Base-by-base conservation (phyloP, 2,329 filamentous ascomycete species). In the Berkeleyomyces basicola region DNA sequence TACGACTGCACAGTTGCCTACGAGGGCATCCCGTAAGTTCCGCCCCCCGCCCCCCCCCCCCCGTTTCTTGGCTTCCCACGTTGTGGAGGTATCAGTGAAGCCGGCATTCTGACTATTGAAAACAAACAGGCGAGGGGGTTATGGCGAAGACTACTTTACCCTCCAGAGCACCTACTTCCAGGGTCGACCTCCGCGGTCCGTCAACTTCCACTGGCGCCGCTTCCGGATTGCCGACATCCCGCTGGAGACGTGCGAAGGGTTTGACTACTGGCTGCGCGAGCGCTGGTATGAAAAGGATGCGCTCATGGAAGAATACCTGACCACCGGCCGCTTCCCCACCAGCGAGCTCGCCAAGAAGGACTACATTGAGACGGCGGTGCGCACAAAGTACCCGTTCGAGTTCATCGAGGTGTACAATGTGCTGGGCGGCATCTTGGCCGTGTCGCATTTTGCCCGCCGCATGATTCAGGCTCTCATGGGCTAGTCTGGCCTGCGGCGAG, bases 1-100 rank as follows among this genome's bases (percentile, higher is more conserved):
- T 95, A 95, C 68, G 90, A 95, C 73, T 96, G 91, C 73, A 97
- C 93, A 0, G 86, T 99, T 63, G 91, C 90, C 3, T 99, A 99
- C 70, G 92, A 96, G 73, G 92, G 93, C 11, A 82, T 96, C 51
- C 88, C 88, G 86, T 92, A 81, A 79, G 89, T 86, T 60, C 33
- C 7, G 31, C 40, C 31, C 23, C 4, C 9, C 10, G 7, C 31
- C 23, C 39, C 40, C 11, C 43, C 31, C 14, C 37, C 6, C 58
- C 37, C 49, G 10, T 37, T 5, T 36, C 33, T 36, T 4, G 9
- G 16, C 23, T 23, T 23, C 23, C 23, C 23, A 23, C 23, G 23
- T 2, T 2, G 23, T 23, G 23, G 23, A 23, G 2, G 23, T 23
- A 23, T 23, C 23, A 36, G 2, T 10, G 7, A 14, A 36, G 4